phyloP scores from a whole-genome alignment of 2,329 filamentous ascomycete species.

The Cyanodermella asteris region DNA sequence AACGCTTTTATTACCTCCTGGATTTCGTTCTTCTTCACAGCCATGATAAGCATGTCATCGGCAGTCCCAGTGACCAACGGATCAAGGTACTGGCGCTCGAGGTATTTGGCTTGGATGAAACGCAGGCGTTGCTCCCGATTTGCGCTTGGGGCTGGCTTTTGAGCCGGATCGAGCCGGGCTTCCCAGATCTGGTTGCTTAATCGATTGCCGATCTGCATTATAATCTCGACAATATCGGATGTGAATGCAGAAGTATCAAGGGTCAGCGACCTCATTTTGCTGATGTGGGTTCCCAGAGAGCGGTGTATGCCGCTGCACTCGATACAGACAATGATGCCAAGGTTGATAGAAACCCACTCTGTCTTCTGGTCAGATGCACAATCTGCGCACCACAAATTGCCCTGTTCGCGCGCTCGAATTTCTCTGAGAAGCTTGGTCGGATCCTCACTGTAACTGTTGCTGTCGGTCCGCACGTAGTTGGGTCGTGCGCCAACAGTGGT shows the following conservation, averaged over 20 bases:
- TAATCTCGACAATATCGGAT: slow-evolving; percentile 82
- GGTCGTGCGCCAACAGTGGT: slow-evolving; percentile 84
- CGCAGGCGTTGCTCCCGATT: slow-evolving; percentile 76
- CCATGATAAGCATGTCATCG: slow-evolving; percentile 75
- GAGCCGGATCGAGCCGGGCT: slow-evolving; percentile 48
- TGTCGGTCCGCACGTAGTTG: slow-evolving; percentile 42
- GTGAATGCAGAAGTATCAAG: slow-evolving; percentile 93
- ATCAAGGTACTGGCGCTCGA: slow-evolving; percentile 61
- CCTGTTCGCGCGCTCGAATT: slow-evolving; percentile 74
- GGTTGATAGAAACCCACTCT: slow-evolving; percentile 97
- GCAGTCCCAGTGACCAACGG: slow-evolving; percentile 48
- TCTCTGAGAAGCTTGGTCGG: slow-evolving; percentile 70
- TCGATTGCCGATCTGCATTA: slow-evolving; percentile 78
- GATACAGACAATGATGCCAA: slow-evolving; percentile 89
- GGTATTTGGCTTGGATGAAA: slow-evolving; percentile 92
- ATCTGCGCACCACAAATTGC: slow-evolving; percentile 84
- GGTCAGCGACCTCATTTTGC: slow-evolving; percentile 85
- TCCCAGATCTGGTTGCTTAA: slow-evolving; percentile 97
- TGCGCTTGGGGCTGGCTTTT: slow-evolving; percentile 56
- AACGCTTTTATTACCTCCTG: slow-evolving; percentile 81
- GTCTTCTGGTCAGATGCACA: slow-evolving; percentile 82
- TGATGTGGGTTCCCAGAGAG: slow-evolving; percentile 90
- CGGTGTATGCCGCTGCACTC: slow-evolving; percentile 96
- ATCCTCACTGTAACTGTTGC: slow-evolving; percentile 56
- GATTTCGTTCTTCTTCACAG: slow-evolving; percentile 91